A percentile compares a stretch with the other conserved stretches of the same genome.
Evolutionary conservation across 2,329 filamentous ascomycete species (phyloP).

Genomic region (Penicillium sp.): DNA sequence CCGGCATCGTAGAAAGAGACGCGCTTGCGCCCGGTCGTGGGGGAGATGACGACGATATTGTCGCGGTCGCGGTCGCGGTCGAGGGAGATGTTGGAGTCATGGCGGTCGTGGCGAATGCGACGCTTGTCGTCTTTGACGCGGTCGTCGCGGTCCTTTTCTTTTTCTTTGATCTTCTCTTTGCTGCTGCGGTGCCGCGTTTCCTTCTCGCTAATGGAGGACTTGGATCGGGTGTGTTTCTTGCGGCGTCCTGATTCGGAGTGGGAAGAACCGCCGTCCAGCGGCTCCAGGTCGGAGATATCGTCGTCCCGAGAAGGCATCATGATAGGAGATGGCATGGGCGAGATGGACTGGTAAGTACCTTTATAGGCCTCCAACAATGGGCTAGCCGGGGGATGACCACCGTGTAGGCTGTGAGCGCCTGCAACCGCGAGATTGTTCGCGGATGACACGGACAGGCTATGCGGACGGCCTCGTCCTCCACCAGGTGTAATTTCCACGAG

Average conservation of each 20-base stretch:
- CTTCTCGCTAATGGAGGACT: conserved; percentile 22
- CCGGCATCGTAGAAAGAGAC: conserved; percentile 82
- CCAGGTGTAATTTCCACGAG: conserved; percentile 39
- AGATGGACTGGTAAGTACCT: conserved; percentile 91
- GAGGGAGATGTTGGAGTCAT: conserved; percentile 26
- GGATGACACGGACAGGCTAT: conserved; percentile 42
- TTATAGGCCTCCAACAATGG: conserved; percentile 90
- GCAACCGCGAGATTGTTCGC: conserved; percentile 41
- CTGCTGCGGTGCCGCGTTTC: conserved; percentile 17
- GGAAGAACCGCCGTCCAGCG: conserved; percentile 33
- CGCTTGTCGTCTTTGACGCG: conserved; percentile 28
- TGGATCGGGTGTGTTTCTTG: conserved; percentile 30
- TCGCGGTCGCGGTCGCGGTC: conserved; percentile 32
- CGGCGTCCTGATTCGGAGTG: conserved; percentile 30
- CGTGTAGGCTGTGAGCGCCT: conserved; percentile 25
- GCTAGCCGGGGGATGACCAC: conserved; percentile 66
- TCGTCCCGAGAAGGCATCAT: conserved; percentile 59
- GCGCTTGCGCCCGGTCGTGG: conserved; percentile 56
- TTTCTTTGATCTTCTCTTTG: conserved; percentile 25
- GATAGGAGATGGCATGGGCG: conserved; percentile 85
- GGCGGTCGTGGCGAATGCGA: conserved; percentile 28
- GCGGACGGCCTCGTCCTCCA: conserved; percentile 30
- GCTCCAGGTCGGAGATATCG: conserved; percentile 55
- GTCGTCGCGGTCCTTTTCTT: conserved; percentile 32
- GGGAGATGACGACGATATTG: conserved; percentile 43